A percentile compares a stretch with the other conserved stretches of the same genome.
phyloP scores from a whole-genome alignment of 2,329 filamentous ascomycete species.

The Geosmithia putterillii region DNA sequence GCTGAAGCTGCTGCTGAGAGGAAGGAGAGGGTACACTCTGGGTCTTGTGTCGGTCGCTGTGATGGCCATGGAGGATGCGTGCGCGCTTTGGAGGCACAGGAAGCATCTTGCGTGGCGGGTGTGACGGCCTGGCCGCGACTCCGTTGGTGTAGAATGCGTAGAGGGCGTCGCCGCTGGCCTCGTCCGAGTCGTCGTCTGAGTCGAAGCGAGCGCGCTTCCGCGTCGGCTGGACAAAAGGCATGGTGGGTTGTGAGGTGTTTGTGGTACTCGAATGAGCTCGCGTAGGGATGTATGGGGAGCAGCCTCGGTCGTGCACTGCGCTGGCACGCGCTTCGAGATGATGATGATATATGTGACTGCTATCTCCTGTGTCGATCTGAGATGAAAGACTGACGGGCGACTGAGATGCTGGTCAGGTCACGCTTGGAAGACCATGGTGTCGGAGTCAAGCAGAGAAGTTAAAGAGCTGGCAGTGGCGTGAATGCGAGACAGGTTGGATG shows the following conservation, averaged over 20 bases:
- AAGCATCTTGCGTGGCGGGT: slow-evolving; percentile 15
- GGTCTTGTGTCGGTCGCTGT: background rate
- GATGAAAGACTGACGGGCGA: no score
- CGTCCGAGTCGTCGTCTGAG: slow-evolving; percentile 10
- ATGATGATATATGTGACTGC: no score
- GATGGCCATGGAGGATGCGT: slow-evolving; percentile 6
- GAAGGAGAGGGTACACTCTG: background rate
- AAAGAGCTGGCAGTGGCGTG: no score
- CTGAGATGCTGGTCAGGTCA: no score
- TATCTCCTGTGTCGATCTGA: no score
- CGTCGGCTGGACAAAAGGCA: slow-evolving; percentile 8
- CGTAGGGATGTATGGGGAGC: no score
- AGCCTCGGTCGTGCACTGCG: no score
- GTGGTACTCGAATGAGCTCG: background rate
- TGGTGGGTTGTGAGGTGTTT: background rate
- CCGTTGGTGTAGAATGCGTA: slow-evolving; percentile 8
- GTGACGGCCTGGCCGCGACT: no score
- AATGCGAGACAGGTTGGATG: no score
- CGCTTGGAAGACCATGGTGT: no score
- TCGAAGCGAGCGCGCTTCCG: slow-evolving; percentile 20
- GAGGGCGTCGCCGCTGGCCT: slow-evolving; percentile 5
- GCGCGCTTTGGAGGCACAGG: slow-evolving; percentile 16
- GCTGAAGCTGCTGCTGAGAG: background rate
- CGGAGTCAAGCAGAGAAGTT: no score
- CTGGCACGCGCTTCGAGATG: no score